A percentile compares a stretch with the other conserved stretches of the same genome.
Evolutionary conservation across 306 rosid species (phyloP).

Genomic region (Geum urbanum): DNA sequence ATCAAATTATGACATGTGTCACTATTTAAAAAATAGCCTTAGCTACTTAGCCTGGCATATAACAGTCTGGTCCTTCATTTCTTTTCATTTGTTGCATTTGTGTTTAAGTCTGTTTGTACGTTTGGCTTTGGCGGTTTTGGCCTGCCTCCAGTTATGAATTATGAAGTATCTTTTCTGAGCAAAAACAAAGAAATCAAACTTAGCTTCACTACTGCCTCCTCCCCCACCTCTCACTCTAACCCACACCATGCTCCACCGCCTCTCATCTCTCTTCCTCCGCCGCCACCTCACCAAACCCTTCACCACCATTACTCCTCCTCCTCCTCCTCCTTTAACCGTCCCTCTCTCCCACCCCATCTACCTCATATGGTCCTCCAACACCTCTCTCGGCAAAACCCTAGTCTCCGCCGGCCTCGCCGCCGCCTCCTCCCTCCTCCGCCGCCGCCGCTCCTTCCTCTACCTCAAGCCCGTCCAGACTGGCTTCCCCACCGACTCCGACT

Average conservation of each 20-base stretch:
- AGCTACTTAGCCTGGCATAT: no score
- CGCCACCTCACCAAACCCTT: constrained; percentile 17
- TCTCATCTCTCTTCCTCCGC: constrained; percentile 15
- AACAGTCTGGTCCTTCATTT: no score
- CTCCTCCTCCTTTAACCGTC: constrained; percentile 30
- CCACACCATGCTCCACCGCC: constrained; percentile 5
- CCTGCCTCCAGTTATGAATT: no score
- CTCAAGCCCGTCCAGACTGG: constrained; percentile 92
- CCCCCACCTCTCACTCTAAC: background rate
- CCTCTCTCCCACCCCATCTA: constrained; percentile 77
- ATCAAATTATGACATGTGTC: no score
- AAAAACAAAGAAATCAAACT: no score
- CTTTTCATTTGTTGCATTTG: no score
- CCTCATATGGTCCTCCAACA: constrained; percentile 81
- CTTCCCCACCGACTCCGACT: constrained; percentile 81
- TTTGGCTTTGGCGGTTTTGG: no score
- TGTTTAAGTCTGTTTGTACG: no score
- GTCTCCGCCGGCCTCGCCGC: constrained; percentile 87
- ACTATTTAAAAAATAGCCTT: no score
- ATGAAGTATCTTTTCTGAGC: no score
- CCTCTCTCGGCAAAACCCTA: constrained; percentile 89
- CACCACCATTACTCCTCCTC: constrained; percentile 21
- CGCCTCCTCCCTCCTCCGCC: constrained; percentile 42
- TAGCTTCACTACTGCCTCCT: background rate
- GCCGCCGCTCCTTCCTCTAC: constrained; percentile 48